Evolutionary conservation across 352 stramenopile genomes (phyloP).

Genomic region (Aphanomyces cochlioides): DNA sequence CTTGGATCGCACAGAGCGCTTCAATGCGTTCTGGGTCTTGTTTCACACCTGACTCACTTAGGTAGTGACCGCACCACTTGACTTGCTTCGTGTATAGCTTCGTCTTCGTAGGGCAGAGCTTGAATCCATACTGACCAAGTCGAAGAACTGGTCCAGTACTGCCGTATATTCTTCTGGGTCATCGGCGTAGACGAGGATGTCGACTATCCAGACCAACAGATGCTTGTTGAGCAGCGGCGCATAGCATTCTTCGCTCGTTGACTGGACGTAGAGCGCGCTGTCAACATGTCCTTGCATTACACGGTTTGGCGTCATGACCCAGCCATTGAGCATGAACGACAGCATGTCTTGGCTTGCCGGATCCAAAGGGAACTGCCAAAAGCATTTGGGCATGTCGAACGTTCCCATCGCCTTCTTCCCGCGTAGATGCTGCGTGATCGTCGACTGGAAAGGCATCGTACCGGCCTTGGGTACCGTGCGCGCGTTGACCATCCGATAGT

Average conservation of each 20-base stretch:
- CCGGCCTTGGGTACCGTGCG: background rate
- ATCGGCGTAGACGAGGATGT: constrained; percentile 32
- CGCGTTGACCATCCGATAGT: constrained; percentile 28
- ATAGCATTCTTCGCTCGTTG: constrained; percentile 29
- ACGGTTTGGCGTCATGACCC: constrained; percentile 33
- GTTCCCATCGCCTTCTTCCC: background rate
- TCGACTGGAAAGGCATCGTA: constrained; percentile 6
- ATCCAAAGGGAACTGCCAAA: constrained; percentile 33
- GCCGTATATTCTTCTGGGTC: constrained; percentile 24
- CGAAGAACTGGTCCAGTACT: constrained; percentile 26
- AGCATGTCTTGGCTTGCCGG: constrained; percentile 33
- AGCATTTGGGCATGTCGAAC: constrained; percentile 31
- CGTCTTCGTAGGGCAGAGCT: constrained; percentile 32
- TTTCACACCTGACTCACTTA: constrained; percentile 30
- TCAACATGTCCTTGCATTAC: constrained; percentile 33
- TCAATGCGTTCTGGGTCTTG: constrained; percentile 28
- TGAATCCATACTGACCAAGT: constrained; percentile 15
- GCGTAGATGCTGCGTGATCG: background rate
- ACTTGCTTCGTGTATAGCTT: constrained; percentile 27
- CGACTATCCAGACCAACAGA: constrained; percentile 35
- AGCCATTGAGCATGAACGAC: constrained; percentile 35
- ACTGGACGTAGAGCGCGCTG: constrained; percentile 29
- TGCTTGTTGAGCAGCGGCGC: constrained; percentile 28
- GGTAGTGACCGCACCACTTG: constrained; percentile 33
- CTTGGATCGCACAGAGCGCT: background rate